Percentiles rank a stretch among this genome's conserved stretches.
Conservation (phyloP, 2,329 filamentous ascomycete genomes). For the Scopulariopsis brevicaulis region DNA sequence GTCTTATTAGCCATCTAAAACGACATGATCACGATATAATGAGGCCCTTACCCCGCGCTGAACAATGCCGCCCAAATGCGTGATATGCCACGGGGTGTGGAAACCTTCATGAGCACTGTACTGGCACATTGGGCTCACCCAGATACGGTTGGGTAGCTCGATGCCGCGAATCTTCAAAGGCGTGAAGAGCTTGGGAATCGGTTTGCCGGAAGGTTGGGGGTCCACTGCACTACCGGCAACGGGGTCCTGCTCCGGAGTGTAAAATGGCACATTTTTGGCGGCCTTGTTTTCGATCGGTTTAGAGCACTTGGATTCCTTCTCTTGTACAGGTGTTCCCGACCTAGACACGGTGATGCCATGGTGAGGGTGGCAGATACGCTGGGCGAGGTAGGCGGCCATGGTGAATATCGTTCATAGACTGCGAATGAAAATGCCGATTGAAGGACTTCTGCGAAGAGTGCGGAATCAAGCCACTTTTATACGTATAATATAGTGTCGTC, state of each 20-base stretch:
- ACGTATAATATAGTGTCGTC: no score
- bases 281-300: constrained; percentile 6
- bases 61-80: constrained; percentile 60
- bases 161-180: constrained; percentile 32
- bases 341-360: no score
- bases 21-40: background rate
- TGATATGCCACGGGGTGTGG: constrained; percentile 59
- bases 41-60: background rate
- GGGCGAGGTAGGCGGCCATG: no score
- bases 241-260: constrained; percentile 32
- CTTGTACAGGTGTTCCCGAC: no score
- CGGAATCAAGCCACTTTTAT: no score
- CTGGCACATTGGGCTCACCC: constrained; percentile 34
- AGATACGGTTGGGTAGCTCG: constrained; percentile 32
- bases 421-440: no score
- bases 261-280: constrained; percentile 28
- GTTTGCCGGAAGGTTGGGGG: constrained; percentile 30
- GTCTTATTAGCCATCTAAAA: constrained; percentile 12
- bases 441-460: no score
- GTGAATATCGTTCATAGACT: no score
- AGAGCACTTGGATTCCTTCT: no score
- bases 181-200: constrained; percentile 38
- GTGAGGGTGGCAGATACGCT: no score
- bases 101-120: constrained; percentile 40
- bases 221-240: constrained; percentile 28